Base-by-base conservation (phyloP, 345 rosid genomes). In the Noccaea bulbosa region DNA sequence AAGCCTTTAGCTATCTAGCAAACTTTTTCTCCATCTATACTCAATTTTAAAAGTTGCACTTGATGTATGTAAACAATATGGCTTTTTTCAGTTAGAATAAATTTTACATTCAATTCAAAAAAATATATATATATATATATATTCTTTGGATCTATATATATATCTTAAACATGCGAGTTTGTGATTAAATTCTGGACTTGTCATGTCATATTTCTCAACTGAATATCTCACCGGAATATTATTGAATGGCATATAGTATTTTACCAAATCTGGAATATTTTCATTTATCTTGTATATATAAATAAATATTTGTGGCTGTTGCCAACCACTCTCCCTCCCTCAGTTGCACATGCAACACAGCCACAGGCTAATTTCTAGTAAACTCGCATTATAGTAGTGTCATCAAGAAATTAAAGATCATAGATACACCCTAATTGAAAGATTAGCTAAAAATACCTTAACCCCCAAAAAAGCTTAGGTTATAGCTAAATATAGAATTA, bases 291-390 rank as follows among this genome's bases (percentile, higher is more conserved):
- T 8, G 53, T 33, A 40, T 27, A 33, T 33, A 40, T 27, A 33
- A 11, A 20, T 9, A 62, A 22, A 43, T 4, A 35, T 7, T n/a
- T n/a, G 62, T 74, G 27, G 62, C 68, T 66, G 62, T 67, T 74
- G 73, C 78, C 72, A 73, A 66, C 72, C 48, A 66, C 48, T 58
- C 47, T 16, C 20, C 35, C 50, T 17, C 15, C 47, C 58, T 41
- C 61, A 50, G 67, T 22, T 67, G 73, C 72, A 73, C 55, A 73
- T 73, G 77, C 71, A 73, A 46, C 52, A 66, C 54, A 66, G 8
- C 61, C 50, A 59, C 55, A 58, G 11, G 24, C 67, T 40, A 14
- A 59, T 74, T 40, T 39, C 35, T 17, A 32, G 52, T 65, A 56
- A 37, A 37, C 65, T 55, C 40, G 20, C 38, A 56, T 66, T 5